phyloP scores from a whole-genome alignment of 495 filamentous ascomycete genomes.

The Lasiosphaeria hispida region DNA sequence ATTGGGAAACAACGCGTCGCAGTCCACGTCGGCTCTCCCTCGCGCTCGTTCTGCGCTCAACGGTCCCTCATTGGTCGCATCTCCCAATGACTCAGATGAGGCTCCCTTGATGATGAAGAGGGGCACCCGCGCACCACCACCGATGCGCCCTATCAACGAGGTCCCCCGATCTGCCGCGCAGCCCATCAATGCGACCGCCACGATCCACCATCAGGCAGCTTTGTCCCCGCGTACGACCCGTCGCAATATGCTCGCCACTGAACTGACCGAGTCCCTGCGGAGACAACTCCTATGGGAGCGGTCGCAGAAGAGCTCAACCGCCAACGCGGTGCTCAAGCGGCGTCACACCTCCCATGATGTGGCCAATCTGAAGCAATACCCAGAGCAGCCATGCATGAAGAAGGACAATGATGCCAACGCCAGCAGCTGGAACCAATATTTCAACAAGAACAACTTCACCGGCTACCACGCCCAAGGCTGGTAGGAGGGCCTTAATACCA shows the following conservation, averaged over 20 bases:
- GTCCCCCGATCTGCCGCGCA: slow-evolving; percentile 68
- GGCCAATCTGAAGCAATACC: slow-evolving; percentile 77
- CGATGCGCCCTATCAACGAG: slow-evolving; percentile 58
- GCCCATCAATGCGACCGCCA: slow-evolving; percentile 79
- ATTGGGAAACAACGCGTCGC: slow-evolving; percentile 64
- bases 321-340: slow-evolving; percentile 84
- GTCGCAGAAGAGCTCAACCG: slow-evolving; percentile 71
- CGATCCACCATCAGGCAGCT: slow-evolving; percentile 59
- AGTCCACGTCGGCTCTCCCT: slow-evolving; percentile 75
- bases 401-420: slow-evolving; percentile 43
- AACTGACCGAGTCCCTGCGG: slow-evolving; percentile 58
- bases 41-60: slow-evolving; percentile 71
- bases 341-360: slow-evolving; percentile 89
- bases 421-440: slow-evolving; percentile 53
- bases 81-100: slow-evolving; percentile 68
- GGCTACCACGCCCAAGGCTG: slow-evolving; percentile 56
- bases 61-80: slow-evolving; percentile 68
- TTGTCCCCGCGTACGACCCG: slow-evolving; percentile 89
- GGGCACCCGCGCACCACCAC: slow-evolving; percentile 36
- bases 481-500: slow-evolving; percentile 32
- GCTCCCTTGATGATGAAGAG: slow-evolving; percentile 66
- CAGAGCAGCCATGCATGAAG: slow-evolving; percentile 52
- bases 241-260: slow-evolving; percentile 93
- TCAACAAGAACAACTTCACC: slow-evolving; percentile 43
- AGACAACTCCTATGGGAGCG: slow-evolving; percentile 39